Percentiles rank a stretch among this genome's conserved stretches.
Evolutionary conservation across 352 stramenopile genomes (phyloP).

Genomic region (Pythium graminicola): DNA sequence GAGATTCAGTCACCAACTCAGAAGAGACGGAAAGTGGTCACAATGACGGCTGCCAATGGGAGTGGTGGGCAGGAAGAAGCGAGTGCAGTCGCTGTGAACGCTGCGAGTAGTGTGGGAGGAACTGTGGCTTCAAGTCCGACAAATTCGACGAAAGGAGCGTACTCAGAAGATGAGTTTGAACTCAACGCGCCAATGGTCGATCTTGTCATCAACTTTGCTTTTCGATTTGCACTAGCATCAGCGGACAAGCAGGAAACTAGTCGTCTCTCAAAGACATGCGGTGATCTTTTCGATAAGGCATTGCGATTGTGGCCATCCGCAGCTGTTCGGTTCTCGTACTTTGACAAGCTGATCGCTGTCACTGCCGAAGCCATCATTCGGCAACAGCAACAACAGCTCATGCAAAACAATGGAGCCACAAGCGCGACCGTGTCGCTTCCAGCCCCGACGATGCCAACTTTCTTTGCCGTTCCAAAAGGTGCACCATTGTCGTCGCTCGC

Average conservation of each 20-base stretch:
- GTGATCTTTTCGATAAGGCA: slow-evolving; percentile 83
- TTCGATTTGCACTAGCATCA: slow-evolving; percentile 82
- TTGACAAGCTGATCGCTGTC: slow-evolving; percentile 88
- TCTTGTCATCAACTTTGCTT: slow-evolving; percentile 90
- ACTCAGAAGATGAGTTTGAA: slow-evolving; percentile 82
- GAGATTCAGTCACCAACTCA: slow-evolving; percentile 10
- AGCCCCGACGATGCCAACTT: slow-evolving; percentile 64
- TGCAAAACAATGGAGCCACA: slow-evolving; percentile 1
- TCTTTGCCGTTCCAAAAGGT: slow-evolving; percentile 77
- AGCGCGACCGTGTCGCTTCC: slow-evolving; percentile 20
- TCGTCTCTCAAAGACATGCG: slow-evolving; percentile 82
- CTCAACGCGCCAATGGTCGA: slow-evolving; percentile 84
- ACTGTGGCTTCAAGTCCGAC: slow-evolving; percentile 20
- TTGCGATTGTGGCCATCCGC: slow-evolving; percentile 80
- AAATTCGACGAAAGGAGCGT: slow-evolving; percentile 12
- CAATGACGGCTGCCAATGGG: neutral
- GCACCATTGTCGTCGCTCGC: slow-evolving; percentile 78
- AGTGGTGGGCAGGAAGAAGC: neutral
- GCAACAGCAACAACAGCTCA: slow-evolving; percentile 36
- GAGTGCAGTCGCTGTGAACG: slow-evolving; percentile 6
- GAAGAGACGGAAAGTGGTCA: slow-evolving; percentile 12
- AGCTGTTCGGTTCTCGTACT: slow-evolving; percentile 86
- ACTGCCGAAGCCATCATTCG: slow-evolving; percentile 80
- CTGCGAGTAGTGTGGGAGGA: neutral
- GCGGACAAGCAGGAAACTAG: slow-evolving; percentile 86